Evolutionary conservation across 805 yeast genomes (phyloP), one percentile per base, ranked within the genome.

Genomic region (Alloascoidea hylecoeti): DNA sequence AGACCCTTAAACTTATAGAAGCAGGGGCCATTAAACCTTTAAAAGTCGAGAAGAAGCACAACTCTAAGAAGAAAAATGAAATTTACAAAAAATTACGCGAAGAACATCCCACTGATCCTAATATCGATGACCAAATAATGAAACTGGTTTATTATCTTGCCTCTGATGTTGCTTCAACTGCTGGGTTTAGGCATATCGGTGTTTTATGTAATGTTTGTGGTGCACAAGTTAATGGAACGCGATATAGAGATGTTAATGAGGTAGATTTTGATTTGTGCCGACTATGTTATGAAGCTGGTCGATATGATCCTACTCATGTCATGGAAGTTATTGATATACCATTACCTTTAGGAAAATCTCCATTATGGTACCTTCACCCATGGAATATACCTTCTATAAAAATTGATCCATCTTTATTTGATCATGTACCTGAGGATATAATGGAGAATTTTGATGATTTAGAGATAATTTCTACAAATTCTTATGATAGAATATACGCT

Each of bases 171-270:
- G 30, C 30, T 9, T 9, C 30, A 9, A 23, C n/a, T 9, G n/a
- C 30, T 23, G 30, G 30, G 30, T 23, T 23, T 23, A 23, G 30
- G n/a, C 30, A 23, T 23, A 23, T n/a, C 13, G 30, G 30, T 23
- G 30, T 23, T 9, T n/a, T 23, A 9, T 23, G 30, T n/a, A 23
- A 23, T n/a, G 30, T 23, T 23, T 23, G 30, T 23, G 30, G 30
- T 23, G 9, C 30, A 9, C 30, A 23, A n/a, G n/a, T 23, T 23
- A 9, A 23, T 23, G 30, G 30, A 9, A 23, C 30, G 9, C 30
- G 30, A 23, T 23, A 23, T 23, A 23, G 30, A 23, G 30, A 23
- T 23, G 30, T 23, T 9, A 23, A 23, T n/a, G n/a, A 9, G 30
- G 30, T 23, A n/a, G 30, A 23, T 23, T 23, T 9, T n/a, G 30